These are phyloP conservation scores for Xylaria acuta DNA, from an alignment of 495 filamentous ascomycete species.

Conservation along the genomic window DNA sequence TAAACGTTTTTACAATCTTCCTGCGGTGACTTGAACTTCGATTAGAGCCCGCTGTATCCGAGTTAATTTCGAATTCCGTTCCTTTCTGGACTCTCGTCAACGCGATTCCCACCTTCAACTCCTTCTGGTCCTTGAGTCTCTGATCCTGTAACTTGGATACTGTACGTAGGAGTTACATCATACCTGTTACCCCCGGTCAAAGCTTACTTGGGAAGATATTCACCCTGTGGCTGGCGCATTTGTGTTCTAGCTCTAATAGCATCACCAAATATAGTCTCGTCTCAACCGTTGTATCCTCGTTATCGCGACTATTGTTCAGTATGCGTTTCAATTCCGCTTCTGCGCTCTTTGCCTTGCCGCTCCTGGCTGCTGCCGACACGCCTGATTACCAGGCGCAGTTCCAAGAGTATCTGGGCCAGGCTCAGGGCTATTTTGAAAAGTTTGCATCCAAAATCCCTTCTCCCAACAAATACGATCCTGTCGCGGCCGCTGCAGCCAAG, in stretches of 20 bases:
- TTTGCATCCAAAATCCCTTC: constrained; percentile 65
- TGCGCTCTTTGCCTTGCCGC: constrained; percentile 69
- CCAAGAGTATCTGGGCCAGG: constrained; percentile 63
- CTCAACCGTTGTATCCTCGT: background rate
- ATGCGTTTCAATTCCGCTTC: constrained; percentile 75
- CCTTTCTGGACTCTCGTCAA: background rate
- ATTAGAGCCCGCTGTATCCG: background rate
- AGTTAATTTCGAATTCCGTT: background rate
- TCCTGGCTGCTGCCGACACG: constrained; percentile 67
- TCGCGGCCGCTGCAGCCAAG: constrained; percentile 47
- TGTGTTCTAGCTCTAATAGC: constrained; percentile 22
- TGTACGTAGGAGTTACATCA: constrained; percentile 28
- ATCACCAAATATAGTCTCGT: constrained; percentile 9
- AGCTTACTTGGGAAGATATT: background rate
- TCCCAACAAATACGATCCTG: constrained; percentile 45
- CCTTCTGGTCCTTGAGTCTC: background rate
- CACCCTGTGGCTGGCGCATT: constrained; percentile 3
- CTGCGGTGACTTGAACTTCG: background rate
- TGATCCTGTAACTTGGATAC: background rate
- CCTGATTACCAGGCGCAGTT: constrained; percentile 73
- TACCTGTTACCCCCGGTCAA: constrained; percentile 4
- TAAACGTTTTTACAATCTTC: background rate
- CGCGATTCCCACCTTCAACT: background rate
- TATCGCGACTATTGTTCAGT: constrained; percentile 26
- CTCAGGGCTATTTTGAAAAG: constrained; percentile 69